phyloP scores from a whole-genome alignment of 176 grass and related monocot species.

The Miscanthus lutarioriparius region DNA sequence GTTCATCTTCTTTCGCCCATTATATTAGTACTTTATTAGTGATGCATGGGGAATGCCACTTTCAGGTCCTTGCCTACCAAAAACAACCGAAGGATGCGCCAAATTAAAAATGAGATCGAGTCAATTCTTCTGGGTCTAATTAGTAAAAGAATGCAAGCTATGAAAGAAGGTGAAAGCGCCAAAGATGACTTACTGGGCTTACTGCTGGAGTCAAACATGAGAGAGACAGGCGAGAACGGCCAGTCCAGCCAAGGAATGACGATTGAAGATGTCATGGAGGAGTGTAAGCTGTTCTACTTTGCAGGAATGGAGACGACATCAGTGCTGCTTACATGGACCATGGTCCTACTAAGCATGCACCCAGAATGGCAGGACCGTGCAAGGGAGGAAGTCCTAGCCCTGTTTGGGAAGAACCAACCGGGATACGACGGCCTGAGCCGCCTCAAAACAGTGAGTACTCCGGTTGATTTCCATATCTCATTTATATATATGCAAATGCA shows the following conservation, averaged over 20 bases:
- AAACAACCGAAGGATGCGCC: constrained; percentile 52
- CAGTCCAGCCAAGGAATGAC: constrained; percentile 43
- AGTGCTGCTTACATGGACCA: constrained; percentile 63
- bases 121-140: constrained; percentile 44
- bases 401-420: constrained; percentile 50
- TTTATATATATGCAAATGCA: not conserved
- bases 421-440: constrained; percentile 45
- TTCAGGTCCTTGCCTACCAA: constrained; percentile 52
- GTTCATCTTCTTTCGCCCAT: not conserved
- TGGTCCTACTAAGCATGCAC: constrained; percentile 65
- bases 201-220: constrained; percentile 59
- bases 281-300: constrained; percentile 85
- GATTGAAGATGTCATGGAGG: constrained; percentile 55
- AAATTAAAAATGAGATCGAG: constrained; percentile 36
- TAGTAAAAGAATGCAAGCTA: constrained; percentile 40
- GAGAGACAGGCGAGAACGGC: constrained; percentile 27
- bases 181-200: constrained; percentile 53
- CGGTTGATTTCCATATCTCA: not conserved
- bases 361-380: constrained; percentile 63
- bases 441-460: constrained; percentile 56
- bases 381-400: constrained; percentile 51
- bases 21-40: not conserved
- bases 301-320: constrained; percentile 81
- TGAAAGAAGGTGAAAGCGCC: constrained; percentile 36
- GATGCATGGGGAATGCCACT: not conserved